Base-by-base conservation (phyloP, 352 stramenopile species). In the Phytophthora idaei region DNA sequence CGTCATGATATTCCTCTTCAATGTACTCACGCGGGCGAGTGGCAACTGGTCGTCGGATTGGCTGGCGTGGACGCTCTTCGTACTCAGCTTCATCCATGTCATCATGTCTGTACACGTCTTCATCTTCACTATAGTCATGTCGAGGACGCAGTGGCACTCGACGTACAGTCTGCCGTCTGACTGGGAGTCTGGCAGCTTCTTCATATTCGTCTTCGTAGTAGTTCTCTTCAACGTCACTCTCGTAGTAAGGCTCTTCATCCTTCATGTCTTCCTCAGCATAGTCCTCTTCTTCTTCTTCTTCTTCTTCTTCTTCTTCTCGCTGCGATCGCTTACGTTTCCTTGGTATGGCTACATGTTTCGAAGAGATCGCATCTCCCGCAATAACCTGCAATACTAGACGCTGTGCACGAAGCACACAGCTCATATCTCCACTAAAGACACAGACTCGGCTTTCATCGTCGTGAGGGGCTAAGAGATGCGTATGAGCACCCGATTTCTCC, bases 331-430 rank as follows among this genome's bases (percentile, higher is more conserved):
- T 84, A 25, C 84, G 71, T 56, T 92, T 90, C 29, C 78, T 61
- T 28, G 65, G 64, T 41, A 49, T 61, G 25, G 46, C 57, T 27
- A 57, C n/a, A 3, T 46, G 69, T 34, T 88, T 87, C 46, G 69
- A 83, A 12, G 77, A 80, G 36, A 86, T 85, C 2, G 58, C 68
- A 45, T 90, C 83, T 25, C 77, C 77, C 25, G 84, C 81, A n/a
- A 89, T 63, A 39, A 88, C 69, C 41, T 87, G 78, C 36, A 92
- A 68, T 11, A 92, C 61, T 4, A 92, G 67, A 29, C 80, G 73
- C 57, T 90, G 59, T 1, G 81, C 84, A 7, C 73, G 73, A 53
- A 92, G 68, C 5, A 89, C 80, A 25, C 67, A 70, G 15, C 55
- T 29, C 67, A 84, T 77, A 7, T 89, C 80, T 2, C 84, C 81